Percentiles rank a stretch among this genome's conserved stretches.
Evolutionary conservation across 768 basidiomycete species (phyloP).

Genomic region (Phlebiopsis gigantea): DNA sequence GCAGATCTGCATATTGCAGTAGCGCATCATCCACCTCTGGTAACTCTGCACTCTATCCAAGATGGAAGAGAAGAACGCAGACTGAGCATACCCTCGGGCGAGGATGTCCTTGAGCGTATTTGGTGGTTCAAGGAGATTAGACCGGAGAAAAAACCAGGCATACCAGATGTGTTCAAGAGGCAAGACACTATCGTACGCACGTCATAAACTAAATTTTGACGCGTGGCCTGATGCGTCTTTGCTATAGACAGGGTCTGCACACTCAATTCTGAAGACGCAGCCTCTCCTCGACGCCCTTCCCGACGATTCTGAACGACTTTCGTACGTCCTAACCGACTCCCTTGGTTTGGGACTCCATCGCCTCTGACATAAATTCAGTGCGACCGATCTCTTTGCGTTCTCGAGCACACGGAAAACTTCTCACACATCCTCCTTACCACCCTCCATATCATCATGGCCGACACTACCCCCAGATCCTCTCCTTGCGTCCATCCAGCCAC

Average conservation of each 20-base stretch:
- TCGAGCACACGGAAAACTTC: conserved; percentile 42
- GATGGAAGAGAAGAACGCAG: conserved; percentile 55
- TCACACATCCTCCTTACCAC: conserved; percentile 38
- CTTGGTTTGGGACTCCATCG: not conserved
- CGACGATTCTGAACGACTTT: conserved; percentile 61
- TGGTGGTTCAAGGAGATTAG: conserved; percentile 71
- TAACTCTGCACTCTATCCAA: conserved; percentile 75
- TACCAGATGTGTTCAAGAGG: conserved; percentile 76
- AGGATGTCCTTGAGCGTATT: conserved; percentile 40
- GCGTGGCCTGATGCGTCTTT: not conserved
- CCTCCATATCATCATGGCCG: conserved; percentile 65
- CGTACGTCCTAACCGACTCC: conserved; percentile 39
- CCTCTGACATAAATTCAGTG: conserved; percentile 34
- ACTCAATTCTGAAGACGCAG: conserved; percentile 60
- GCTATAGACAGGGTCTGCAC: conserved; percentile 69
- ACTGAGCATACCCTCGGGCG: not conserved
- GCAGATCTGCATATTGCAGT: conserved; percentile 63
- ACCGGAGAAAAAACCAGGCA: conserved; percentile 31
- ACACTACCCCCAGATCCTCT: conserved; percentile 49
- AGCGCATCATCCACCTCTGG: conserved; percentile 58
- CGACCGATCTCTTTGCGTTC: conserved; percentile 77
- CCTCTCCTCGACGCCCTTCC: conserved; percentile 69
- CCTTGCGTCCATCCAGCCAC: conserved; percentile 56
- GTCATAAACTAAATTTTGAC: not conserved
- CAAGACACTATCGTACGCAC: conserved; percentile 53